Percentiles rank a stretch among this genome's conserved stretches.
Conservation (phyloP, 1,284 basidiomycete genomes). For the Ganoderma boninense region DNA sequence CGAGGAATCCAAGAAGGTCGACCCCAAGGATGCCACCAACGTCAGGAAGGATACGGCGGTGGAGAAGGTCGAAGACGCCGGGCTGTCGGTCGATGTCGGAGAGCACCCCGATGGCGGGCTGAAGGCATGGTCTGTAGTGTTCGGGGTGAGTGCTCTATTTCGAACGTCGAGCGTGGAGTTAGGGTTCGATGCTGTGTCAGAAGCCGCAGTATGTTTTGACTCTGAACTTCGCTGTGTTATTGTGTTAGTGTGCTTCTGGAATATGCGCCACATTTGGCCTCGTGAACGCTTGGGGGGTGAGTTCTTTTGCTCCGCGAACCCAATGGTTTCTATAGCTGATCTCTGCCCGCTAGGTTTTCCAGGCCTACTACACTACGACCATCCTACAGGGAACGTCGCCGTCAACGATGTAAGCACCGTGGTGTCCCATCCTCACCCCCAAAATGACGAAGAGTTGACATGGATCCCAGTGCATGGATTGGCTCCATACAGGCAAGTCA, state of each 20-base stretch:
- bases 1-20: background rate
- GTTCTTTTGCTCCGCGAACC: conserved; percentile 23
- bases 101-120: conserved; percentile 49
- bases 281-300: conserved; percentile 53
- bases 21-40: background rate
- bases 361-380: conserved; percentile 52
- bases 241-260: conserved; percentile 32
- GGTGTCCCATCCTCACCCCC: too few relatives aligned
- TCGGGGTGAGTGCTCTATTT: conserved; percentile 44
- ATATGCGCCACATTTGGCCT: conserved; percentile 49
- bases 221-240: background rate
- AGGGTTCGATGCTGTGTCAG: background rate
- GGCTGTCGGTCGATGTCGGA: background rate
- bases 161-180: background rate
- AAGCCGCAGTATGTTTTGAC: background rate
- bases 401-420: conserved; percentile 60
- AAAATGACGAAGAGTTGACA: background rate
- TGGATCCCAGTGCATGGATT: conserved; percentile 69
- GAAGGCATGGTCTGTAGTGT: conserved; percentile 48
- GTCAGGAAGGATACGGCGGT: background rate
- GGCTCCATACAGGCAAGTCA: conserved; percentile 68
- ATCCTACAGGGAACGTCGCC: conserved; percentile 45
- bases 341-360: conserved; percentile 47
- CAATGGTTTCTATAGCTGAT: background rate
- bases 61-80: background rate